Evolutionary conservation across 768 basidiomycete species (phyloP).

Genomic region (Lactarius evosmus): DNA sequence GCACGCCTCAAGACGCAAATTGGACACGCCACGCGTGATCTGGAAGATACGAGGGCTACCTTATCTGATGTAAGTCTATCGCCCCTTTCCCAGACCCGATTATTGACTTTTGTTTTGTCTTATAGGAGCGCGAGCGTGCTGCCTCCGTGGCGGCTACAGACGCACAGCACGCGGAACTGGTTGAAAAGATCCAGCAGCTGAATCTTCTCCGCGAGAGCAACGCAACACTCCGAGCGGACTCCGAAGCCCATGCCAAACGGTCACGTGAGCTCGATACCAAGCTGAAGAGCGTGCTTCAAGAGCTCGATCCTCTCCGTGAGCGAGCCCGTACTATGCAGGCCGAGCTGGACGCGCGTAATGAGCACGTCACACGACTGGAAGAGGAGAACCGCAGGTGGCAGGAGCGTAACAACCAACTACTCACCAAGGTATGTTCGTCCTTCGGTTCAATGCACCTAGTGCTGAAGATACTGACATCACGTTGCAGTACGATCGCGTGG

Average conservation of each 20-base stretch:
- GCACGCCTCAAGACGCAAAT: constrained; percentile 69
- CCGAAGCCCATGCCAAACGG: constrained; percentile 65
- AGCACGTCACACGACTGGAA: constrained; percentile 66
- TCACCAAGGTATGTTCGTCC: constrained; percentile 62
- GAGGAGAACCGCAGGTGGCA: constrained; percentile 81
- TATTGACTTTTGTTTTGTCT: neutral
- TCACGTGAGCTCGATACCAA: constrained; percentile 63
- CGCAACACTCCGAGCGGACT: constrained; percentile 75
- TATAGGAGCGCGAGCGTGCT: constrained; percentile 77
- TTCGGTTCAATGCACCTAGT: neutral
- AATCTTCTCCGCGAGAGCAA: constrained; percentile 88
- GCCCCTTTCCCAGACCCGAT: constrained; percentile 5
- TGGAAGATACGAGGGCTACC: constrained; percentile 67
- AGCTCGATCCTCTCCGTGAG: constrained; percentile 75
- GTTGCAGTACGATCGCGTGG: constrained; percentile 78
- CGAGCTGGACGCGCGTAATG: constrained; percentile 67
- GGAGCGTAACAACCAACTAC: constrained; percentile 73
- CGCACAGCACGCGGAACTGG: constrained; percentile 76
- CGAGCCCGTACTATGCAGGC: constrained; percentile 62
- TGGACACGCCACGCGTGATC: constrained; percentile 63
- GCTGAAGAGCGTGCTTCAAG: constrained; percentile 51
- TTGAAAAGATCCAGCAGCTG: constrained; percentile 83
- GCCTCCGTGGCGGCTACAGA: constrained; percentile 67
- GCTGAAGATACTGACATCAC: constrained; percentile 4
- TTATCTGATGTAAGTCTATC: constrained; percentile 59